phyloP scores from a whole-genome alignment of 2,329 filamentous ascomycete species.

The Rhinocladiella similis region DNA sequence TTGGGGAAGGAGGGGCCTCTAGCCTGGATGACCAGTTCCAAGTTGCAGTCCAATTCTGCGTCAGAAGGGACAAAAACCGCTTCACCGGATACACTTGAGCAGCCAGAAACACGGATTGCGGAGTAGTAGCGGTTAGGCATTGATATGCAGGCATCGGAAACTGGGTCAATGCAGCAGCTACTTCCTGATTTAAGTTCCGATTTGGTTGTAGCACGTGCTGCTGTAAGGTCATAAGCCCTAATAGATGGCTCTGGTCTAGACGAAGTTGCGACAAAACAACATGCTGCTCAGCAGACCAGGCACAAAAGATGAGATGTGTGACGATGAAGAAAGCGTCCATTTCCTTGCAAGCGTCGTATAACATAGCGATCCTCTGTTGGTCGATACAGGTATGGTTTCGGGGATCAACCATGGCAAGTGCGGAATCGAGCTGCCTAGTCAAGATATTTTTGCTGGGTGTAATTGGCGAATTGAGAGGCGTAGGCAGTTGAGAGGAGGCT shows the following conservation, averaged over 20 bases:
- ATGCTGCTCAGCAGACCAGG: not conserved
- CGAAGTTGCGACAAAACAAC: not conserved
- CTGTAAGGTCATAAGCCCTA: conserved; percentile 3
- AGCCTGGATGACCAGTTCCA: not conserved
- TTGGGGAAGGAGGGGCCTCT: conserved; percentile 9
- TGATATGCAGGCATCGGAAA: not conserved
- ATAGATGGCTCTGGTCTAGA: not conserved
- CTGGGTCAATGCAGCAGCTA: not conserved
- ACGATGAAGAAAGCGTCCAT: conserved; percentile 65
- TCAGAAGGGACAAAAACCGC: conserved; percentile 3
- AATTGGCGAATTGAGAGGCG: conserved; percentile 13
- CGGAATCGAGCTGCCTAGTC: not conserved
- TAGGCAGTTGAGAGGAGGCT: conserved; percentile 8
- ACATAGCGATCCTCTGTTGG: conserved; percentile 34
- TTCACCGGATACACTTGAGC: conserved; percentile 1
- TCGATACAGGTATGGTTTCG: conserved; percentile 3
- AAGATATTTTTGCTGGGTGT: not conserved
- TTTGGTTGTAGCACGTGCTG: not conserved
- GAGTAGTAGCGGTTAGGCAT: not conserved
- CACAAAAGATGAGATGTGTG: conserved; percentile 16
- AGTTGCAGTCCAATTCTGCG: not conserved
- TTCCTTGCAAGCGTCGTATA: conserved; percentile 56
- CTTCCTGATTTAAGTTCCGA: not conserved
- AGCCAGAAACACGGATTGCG: not conserved
- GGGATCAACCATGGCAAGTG: not conserved